Conservation (phyloP, 2,329 filamentous ascomycete species). For the Fusarium phyllophilum region DNA sequence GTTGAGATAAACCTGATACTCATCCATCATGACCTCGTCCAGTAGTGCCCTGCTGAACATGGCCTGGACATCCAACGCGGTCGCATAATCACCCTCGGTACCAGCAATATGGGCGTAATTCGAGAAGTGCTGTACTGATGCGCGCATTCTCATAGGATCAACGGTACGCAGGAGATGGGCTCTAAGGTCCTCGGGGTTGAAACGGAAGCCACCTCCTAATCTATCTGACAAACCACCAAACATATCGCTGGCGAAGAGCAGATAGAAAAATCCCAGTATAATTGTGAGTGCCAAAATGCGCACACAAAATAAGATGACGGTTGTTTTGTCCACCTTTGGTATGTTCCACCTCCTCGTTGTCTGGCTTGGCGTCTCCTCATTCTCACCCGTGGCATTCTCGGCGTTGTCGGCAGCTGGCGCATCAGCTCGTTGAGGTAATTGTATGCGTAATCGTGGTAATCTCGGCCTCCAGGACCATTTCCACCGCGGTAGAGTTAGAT, state of each 20-base stretch:
- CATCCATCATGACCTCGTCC: constrained; percentile 79
- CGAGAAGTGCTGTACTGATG: constrained; percentile 80
- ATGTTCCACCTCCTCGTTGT: constrained; percentile 40
- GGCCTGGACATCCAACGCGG: constrained; percentile 85
- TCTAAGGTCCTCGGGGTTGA: constrained; percentile 85
- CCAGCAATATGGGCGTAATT: constrained; percentile 90
- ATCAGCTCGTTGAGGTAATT: constrained; percentile 54
- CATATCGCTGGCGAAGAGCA: constrained; percentile 86
- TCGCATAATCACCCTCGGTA: constrained; percentile 89
- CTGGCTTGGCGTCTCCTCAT: constrained; percentile 42
- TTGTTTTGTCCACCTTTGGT: constrained; percentile 55
- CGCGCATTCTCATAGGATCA: constrained; percentile 74
- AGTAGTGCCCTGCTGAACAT: constrained; percentile 78
- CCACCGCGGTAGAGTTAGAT: constrained; percentile 64
- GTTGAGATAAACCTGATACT: constrained; percentile 91
- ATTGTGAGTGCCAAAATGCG: constrained; percentile 79
- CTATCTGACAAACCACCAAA: constrained; percentile 74
- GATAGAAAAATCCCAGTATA: constrained; percentile 81
- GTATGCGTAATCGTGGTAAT: constrained; percentile 62
- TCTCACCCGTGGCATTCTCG: constrained; percentile 39
- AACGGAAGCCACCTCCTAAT: constrained; percentile 73
- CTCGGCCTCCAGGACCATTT: constrained; percentile 65
- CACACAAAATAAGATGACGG: constrained; percentile 71
- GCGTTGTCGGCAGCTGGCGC: constrained; percentile 41
- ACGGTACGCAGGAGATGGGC: constrained; percentile 78